Base-by-base conservation (phyloP, 23 red algal species). In the Chondrus crispus region DNA sequence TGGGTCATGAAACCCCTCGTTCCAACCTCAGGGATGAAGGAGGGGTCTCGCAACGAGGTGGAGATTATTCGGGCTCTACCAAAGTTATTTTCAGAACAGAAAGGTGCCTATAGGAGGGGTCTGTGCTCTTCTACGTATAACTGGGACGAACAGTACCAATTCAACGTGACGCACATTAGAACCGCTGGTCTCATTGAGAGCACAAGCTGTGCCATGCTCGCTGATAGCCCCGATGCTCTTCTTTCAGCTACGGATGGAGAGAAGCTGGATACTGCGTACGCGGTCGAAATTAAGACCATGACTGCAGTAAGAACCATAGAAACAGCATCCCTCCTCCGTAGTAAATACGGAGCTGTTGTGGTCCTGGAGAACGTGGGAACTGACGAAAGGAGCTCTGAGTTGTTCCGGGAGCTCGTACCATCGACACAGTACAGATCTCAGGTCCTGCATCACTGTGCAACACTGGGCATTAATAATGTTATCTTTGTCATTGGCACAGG, bases 1-100 rank as follows among this genome's bases (percentile, higher is more conserved):
- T 84, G 80, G 80, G 80, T 84, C 11, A 84, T 84, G 80, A 84
- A 84, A 42, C 80, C 80, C 8, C 38, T 76, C 20, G 71, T 76
- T 0, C 35, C 2, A 28, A 80, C 74, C 14, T 32, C 46, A 14
- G 74, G 74, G 29, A 80, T 80, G 35, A 80, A 26, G 48, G 74
- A 80, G 29, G 53, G 74, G 51, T 48, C 41, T 29, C 48, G 41
- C 18, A 80, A 80, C 29, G 74, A 52, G 51, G 41, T 50, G 29
- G 42, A 54, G 74, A 50, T 54, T 48, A 32, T 80, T 38, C 0
- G 51, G 48, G 74, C 74, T 14, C 37, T 80, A 46, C 74, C 74
- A 47, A 30, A 38, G 16, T 80, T 80, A 32, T 80, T 54, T 47
- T 45, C 41, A 14, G 11, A 44, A 29, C 74, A 80, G n/a, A 14